Evolutionary conservation across 352 stramenopile genomes (phyloP), one percentile per base, ranked within the genome.

Genomic region (Phytophthora multivora): DNA sequence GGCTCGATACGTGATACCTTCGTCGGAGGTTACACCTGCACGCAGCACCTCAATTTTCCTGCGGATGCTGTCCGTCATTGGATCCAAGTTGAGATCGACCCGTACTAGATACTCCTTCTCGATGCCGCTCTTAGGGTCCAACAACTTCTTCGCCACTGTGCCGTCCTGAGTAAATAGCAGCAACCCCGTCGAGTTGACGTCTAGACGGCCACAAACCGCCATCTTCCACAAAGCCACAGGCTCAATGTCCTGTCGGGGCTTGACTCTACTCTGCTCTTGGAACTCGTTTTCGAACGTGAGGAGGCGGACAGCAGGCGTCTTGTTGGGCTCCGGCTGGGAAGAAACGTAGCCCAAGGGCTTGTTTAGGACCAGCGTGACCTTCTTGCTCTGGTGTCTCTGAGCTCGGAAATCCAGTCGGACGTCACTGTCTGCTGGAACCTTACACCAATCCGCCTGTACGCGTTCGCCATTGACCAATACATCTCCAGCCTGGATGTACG

Each of bases 41-140:
- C 79, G 83, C 21, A 94, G 65, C 47, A 69, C 53, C 12, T 75
- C 51, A 13, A 90, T 15, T 50, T 77, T 75, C 28, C 38, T 41
- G 26, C 65, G 59, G 12, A 86, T 63, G 5, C 71, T 53, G 10
- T 65, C 59, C 9, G 63, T 75, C 10, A 69, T 31, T 1, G 84
- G 73, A 38, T 88, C 77, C 38, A 91, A 51, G 19, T 78, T 69
- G 10, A 80, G 43, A 46, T 91, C 69, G 1, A 95, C 83, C 16
- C 85, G 84, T 28, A 95, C 83, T 19, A 93, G 77, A 52, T 95
- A 95, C 60, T 95, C 86, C 56, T 95, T 95, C 71, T 93, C 82
- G 12, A 95, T 71, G 26, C 77, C 71, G 41, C 81, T 67, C 10
- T 79, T 81, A 19, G 86, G 84, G 49, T 93, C 86, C 45, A 95